Conservation (phyloP, 768 basidiomycete genomes). For the Cubamyces sp. region DNA sequence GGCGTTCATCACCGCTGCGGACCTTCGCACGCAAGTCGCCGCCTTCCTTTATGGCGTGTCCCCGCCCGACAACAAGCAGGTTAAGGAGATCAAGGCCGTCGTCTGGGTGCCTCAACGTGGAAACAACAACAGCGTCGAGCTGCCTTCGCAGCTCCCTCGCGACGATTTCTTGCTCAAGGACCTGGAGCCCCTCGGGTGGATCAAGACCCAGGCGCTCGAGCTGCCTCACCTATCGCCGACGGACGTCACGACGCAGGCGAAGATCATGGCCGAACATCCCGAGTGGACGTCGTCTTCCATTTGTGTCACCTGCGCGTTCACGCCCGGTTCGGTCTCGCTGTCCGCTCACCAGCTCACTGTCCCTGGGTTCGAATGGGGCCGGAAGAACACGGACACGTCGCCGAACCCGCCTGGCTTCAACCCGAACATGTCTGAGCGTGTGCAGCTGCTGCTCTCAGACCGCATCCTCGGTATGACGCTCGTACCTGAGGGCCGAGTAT, state of each 20-base stretch:
- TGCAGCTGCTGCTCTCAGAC: constrained; percentile 91
- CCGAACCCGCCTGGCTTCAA: constrained; percentile 92
- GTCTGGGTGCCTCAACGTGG: constrained; percentile 99
- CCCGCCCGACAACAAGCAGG: constrained; percentile 95
- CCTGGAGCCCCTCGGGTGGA: constrained; percentile 93
- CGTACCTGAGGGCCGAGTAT: constrained; percentile 91
- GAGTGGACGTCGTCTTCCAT: constrained; percentile 95
- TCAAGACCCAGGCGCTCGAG: constrained; percentile 96
- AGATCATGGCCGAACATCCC: constrained; percentile 94
- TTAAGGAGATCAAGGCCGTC: constrained; percentile 98
- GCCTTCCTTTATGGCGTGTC: constrained; percentile 93
- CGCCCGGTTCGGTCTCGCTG: constrained; percentile 95
- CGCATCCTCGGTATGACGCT: constrained; percentile 95
- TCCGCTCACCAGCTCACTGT: constrained; percentile 91
- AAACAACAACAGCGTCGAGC: constrained; percentile 91
- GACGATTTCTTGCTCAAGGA: constrained; percentile 96
- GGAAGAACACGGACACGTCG: constrained; percentile 89
- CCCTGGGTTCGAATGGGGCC: constrained; percentile 96
- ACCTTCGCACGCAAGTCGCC: constrained; percentile 95
- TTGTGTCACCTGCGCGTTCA: constrained; percentile 94
- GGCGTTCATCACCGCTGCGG: constrained; percentile 90
- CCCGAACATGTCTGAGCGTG: constrained; percentile 97
- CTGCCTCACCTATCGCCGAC: constrained; percentile 90
- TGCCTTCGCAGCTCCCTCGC: constrained; percentile 87
- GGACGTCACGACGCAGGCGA: constrained; percentile 93